These are phyloP conservation scores for Citrullus mucosospermus DNA, from an alignment of 306 rosid genomes.

Conservation along the genomic window DNA sequence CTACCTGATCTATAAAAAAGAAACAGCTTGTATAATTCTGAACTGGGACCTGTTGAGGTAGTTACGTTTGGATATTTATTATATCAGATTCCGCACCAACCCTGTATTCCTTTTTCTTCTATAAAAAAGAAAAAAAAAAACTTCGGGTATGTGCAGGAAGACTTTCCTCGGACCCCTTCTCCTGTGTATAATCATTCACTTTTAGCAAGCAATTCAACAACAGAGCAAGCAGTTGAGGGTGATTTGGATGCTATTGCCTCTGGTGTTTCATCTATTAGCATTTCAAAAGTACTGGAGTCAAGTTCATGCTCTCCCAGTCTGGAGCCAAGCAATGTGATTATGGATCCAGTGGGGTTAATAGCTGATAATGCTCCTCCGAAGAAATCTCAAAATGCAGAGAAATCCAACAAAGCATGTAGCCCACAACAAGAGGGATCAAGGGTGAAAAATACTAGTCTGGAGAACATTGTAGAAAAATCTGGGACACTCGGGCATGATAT, in stretches of 20 bases:
- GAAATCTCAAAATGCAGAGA: constrained; percentile 13
- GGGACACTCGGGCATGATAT: constrained; percentile 11
- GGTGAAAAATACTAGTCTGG: constrained; percentile 12
- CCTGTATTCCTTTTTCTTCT: neutral
- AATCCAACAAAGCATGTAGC: constrained; percentile 15
- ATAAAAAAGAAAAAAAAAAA: too few species aligned
- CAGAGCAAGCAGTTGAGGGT: constrained; percentile 27
- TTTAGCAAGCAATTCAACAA: constrained; percentile 26
- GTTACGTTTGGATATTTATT: neutral
- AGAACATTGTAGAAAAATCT: constrained; percentile 14
- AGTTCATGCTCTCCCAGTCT: constrained; percentile 16
- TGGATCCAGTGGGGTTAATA: constrained; percentile 11
- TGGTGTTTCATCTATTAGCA: constrained; percentile 16
- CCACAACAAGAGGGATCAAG: constrained; percentile 12
- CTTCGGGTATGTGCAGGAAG: constrained; percentile 26
- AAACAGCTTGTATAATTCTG: neutral
- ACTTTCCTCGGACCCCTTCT: constrained; percentile 59
- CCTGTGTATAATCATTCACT: constrained; percentile 42
- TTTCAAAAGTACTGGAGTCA: constrained; percentile 23
- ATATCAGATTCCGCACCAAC: neutral
- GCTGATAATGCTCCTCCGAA: constrained; percentile 5
- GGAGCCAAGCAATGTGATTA: constrained; percentile 13
- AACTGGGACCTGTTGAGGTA: neutral
- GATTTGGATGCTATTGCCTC: constrained; percentile 24
- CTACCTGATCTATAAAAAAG: neutral